phyloP scores from a whole-genome alignment of 164 flowering plant species.

The Tetrastigma voinierianum region DNA sequence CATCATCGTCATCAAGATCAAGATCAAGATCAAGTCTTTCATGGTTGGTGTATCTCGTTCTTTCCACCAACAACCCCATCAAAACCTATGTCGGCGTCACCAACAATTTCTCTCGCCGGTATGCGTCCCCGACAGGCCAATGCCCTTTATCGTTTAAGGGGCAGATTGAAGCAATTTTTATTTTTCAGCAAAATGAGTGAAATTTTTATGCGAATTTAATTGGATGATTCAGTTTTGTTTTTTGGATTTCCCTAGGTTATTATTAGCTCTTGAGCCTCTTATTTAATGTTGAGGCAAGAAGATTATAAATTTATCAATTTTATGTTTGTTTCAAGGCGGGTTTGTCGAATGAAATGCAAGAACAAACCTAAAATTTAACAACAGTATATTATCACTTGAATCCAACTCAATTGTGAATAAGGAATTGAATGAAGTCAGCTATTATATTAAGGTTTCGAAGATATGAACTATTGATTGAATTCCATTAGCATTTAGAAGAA shows the following conservation, averaged over 20 bases:
- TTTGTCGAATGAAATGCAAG: neutral
- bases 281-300: neutral
- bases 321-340: neutral
- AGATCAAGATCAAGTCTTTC: conserved; percentile 15
- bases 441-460: too few species aligned
- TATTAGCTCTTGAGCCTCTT: neutral
- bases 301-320: neutral
- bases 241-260: neutral
- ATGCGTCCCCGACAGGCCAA: neutral
- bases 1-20: conserved; percentile 4
- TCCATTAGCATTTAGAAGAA: too few species aligned
- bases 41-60: conserved; percentile 72
- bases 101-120: conserved; percentile 78
- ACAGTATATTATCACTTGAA: too few species aligned
- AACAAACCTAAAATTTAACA: too few species aligned
- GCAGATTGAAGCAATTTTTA: neutral
- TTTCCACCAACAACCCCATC: conserved; percentile 64
- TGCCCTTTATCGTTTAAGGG: too few species aligned
- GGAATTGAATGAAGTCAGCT: too few species aligned
- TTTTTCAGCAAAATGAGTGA: neutral
- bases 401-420: too few species aligned
- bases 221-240: neutral
- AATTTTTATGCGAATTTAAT: neutral
- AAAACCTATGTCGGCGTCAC: conserved; percentile 81
- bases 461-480: too few species aligned